phyloP scores from a whole-genome alignment of 2,329 filamentous ascomycete genomes.

The Ophiostoma fasciatum region DNA sequence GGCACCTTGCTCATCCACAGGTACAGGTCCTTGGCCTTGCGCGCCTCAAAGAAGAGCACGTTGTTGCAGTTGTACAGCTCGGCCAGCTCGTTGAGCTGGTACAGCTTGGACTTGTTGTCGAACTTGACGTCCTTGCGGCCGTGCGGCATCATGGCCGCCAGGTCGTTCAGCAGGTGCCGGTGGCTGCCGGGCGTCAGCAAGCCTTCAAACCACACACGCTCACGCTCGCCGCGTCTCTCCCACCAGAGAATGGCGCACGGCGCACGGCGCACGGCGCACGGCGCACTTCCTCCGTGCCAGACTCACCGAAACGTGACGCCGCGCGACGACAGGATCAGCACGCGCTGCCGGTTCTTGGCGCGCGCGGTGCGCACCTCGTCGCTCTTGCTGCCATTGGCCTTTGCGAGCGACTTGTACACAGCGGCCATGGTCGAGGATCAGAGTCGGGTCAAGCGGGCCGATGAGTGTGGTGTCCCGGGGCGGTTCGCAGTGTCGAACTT shows the following conservation, averaged over 20 bases:
- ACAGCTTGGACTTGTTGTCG: constrained; percentile 83
- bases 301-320: constrained; percentile 73
- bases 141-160: constrained; percentile 80
- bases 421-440: constrained; percentile 59
- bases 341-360: constrained; percentile 54
- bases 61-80: constrained; percentile 80
- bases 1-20: constrained; percentile 86
- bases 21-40: constrained; percentile 90
- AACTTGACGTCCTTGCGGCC: constrained; percentile 91
- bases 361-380: constrained; percentile 23
- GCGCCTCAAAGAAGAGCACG: constrained; percentile 84
- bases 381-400: constrained; percentile 34
- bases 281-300: neutral
- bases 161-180: constrained; percentile 81
- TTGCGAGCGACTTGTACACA: constrained; percentile 62
- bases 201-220: too few relatives aligned
- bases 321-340: constrained; percentile 81
- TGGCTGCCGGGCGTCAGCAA: constrained; percentile 48
- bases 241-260: too few relatives aligned
- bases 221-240: too few relatives aligned
- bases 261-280: too few relatives aligned
- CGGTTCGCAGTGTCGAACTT: too few relatives aligned
- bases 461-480: too few relatives aligned
- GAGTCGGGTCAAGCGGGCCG: too few relatives aligned
- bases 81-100: constrained; percentile 60